Conservation (phyloP, 371 early-diverging fungal species). For the Nematocida ausubeli region DNA sequence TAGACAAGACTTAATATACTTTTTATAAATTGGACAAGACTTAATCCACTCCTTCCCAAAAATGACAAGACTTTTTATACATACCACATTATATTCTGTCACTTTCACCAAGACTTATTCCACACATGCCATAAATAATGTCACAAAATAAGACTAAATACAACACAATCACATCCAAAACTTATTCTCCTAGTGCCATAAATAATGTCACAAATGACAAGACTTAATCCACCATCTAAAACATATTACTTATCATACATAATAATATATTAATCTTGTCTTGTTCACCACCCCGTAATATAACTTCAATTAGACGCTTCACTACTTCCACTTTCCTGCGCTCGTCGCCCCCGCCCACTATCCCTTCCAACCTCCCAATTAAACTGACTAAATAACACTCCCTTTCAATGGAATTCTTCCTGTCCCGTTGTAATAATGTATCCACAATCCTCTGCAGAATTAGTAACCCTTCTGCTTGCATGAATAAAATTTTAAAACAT, state of each 20-base stretch:
- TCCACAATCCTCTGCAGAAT: constrained; percentile 13
- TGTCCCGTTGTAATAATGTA: not conserved
- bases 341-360: not conserved
- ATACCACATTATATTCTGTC: no score
- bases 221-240: not conserved
- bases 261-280: not conserved
- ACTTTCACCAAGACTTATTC: no score
- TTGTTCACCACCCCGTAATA: not conserved
- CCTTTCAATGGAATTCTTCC: constrained; percentile 18
- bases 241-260: not conserved
- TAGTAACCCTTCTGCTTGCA: no score
- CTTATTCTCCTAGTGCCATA: not conserved
- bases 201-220: no score
- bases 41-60: no score
- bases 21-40: no score
- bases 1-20: not conserved
- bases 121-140: not conserved
- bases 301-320: not conserved
- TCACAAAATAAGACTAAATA: no score
- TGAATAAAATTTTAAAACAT: no score
- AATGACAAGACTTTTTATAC: not conserved
- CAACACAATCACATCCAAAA: no score
- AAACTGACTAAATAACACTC: constrained; percentile 18
- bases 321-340: not conserved
- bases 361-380: not conserved